Base-by-base conservation (phyloP, 2,329 filamentous ascomycete genomes). In the Aspergillus latus region DNA sequence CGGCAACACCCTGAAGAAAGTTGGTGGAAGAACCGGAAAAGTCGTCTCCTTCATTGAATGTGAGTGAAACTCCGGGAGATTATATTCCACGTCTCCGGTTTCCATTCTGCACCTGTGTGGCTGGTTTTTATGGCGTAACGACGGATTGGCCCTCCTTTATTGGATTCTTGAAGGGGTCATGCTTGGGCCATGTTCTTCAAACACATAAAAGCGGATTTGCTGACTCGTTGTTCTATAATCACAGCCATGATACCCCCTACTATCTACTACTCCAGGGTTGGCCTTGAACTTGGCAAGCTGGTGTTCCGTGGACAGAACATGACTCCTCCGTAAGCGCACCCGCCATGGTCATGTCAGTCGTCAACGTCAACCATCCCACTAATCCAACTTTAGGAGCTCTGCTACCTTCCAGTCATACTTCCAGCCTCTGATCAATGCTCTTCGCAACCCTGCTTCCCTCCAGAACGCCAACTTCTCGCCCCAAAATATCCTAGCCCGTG, bases 191-290 rank as follows among this genome's bases (percentile, higher is more conserved):
- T 37, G 21, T 43, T 26, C 52, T 29, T 15, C 34, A 39, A 53
- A 51, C 45, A n/a, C 56, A 11, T 36, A 13, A 21, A 51, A 15
- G 7, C 11, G 44, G 36, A 51, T 51, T 61, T 48, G 62, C 68
- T 71, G 64, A 73, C 60, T 13, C 45, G 53, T 57, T 32, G 39
- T 50, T 26, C 42, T 51, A 11, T n/a, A 51, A 34, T 34, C 64
- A 57, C 72, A 97, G 93, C 87, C 76, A 83, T 94, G 80, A 85
- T 92, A 66, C 94, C 94, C 66, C 87, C 87, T 61, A 88, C 92
- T 62, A 73, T 95, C 73, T 97, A 97, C 85, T 99, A 97, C 83
- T 87, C 88, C 70, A 89, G 87, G 75, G 93, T 97, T 72, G 89
- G 83, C 68, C 79, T 92, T 63, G 94, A 99, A 82, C 82, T 97